These are phyloP conservation scores for Aaosphaeria pasadenensis DNA, from an alignment of 2,329 filamentous ascomycete species.

Conservation along the genomic window DNA sequence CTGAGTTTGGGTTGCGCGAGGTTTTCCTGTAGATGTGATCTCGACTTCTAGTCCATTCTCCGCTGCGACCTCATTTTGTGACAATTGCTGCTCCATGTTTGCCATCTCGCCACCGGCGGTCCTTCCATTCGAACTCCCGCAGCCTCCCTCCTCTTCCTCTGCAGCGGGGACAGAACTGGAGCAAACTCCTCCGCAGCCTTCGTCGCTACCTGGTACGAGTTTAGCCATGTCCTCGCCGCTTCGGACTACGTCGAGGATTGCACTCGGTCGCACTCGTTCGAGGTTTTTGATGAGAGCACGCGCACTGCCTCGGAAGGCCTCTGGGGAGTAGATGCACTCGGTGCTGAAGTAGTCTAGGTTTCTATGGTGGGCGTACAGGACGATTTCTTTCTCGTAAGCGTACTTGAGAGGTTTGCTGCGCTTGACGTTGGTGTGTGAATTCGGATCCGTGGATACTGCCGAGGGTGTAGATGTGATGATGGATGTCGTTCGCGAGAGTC, in stretches of 20 bases:
- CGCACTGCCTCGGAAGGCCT: slow-evolving; percentile 92
- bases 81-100: slow-evolving; percentile 72
- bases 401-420: slow-evolving; percentile 97
- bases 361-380: slow-evolving; percentile 95
- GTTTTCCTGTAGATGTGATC: slow-evolving; percentile 44
- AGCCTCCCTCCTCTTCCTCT: slow-evolving; percentile 67
- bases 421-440: slow-evolving; percentile 74
- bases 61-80: slow-evolving; percentile 59
- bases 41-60: slow-evolving; percentile 63
- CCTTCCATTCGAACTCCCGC: slow-evolving; percentile 67
- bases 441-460: slow-evolving; percentile 53
- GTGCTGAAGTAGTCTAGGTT: slow-evolving; percentile 97
- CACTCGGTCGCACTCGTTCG: slow-evolving; percentile 87
- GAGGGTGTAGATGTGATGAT: slow-evolving; percentile 66
- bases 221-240: slow-evolving; percentile 96
- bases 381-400: slow-evolving; percentile 98
- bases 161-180: slow-evolving; percentile 33
- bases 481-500: slow-evolving; percentile 82
- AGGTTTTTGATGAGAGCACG: slow-evolving; percentile 91
- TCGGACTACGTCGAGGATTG: slow-evolving; percentile 89
- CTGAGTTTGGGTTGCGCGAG: slow-evolving; percentile 26
- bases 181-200: slow-evolving; percentile 29
- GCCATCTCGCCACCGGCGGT: slow-evolving; percentile 75
- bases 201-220: slow-evolving; percentile 62
- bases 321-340: slow-evolving; percentile 96